Evolutionary conservation across 2,329 filamentous ascomycete species (phyloP), one percentile per base, ranked within the genome.

Genomic region (Phialophora macrospora): DNA sequence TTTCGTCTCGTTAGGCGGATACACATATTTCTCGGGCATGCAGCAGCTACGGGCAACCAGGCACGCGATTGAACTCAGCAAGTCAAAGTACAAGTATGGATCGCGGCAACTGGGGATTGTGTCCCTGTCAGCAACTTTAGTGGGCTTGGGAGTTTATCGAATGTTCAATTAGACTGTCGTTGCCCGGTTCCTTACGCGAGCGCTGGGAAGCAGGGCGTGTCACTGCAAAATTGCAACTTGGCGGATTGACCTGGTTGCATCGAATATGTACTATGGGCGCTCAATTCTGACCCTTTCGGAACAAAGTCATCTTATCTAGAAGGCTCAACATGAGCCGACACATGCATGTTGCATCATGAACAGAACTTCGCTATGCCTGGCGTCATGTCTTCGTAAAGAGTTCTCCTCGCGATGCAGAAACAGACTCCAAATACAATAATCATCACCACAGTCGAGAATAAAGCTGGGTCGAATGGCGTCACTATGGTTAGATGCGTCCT

Each of bases 1-100:
- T 0, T 92, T 95, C 69, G 81, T 92, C 63, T 90, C 89, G 1
- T 85, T 94, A 17, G 91, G 88, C 3, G 87, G 83, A 0, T 95
- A 93, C 78, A 93, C 88, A 77, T 93, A 93, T 78, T 81, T 87
- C 67, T 90, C 89, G 2, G 91, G 91, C 64, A 89, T 88, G 77
- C 81, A 82, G 58, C 90, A 93, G 76, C 85, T 95, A 32, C 84
- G 87, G 72, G 82, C 83, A 72, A 88, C 91, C 75, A 83, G 85
- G 67, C 73, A 75, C 60, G 72, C 74, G 66, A 91, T 93, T 68
- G 78, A 92, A 65, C 82, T 85, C 74, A 90, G 89, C 79, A 85
- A 86, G 55, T 89, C 88, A 28, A 83, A 87, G 72, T 88, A 93
- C 74, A 90, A 90, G 66, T 88, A 93, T 84, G 85, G 85, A 68